Conservation (phyloP, 2,329 filamentous ascomycete genomes). For the Furcasterigmium furcatum region DNA sequence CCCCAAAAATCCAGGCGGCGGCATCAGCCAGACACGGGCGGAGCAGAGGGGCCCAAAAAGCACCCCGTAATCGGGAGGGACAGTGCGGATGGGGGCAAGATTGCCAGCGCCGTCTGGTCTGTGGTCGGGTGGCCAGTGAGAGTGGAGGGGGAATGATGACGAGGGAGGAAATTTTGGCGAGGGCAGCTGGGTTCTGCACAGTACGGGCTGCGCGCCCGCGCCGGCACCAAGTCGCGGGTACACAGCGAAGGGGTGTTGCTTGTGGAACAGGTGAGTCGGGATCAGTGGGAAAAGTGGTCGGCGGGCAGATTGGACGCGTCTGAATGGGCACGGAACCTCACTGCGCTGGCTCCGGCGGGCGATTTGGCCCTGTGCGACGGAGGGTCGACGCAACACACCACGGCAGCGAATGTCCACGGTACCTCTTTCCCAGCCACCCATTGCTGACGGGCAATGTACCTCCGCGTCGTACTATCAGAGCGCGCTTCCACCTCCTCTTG, state of each 20-base stretch:
- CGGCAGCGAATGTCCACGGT: background rate
- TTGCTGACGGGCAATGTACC: background rate
- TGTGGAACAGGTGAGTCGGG: background rate
- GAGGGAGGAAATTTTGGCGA: background rate
- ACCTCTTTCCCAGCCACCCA: background rate
- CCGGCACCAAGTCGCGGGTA: background rate
- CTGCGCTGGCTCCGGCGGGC: background rate
- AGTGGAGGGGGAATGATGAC: background rate
- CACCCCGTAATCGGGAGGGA: background rate
- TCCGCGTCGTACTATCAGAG: background rate
- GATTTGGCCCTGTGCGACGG: background rate
- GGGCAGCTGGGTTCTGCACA: background rate
- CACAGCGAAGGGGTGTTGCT: background rate
- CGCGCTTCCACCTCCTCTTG: background rate
- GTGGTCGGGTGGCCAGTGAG: background rate
- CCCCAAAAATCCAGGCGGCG: constrained; percentile 3
- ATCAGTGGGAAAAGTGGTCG: background rate
- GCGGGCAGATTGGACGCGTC: background rate
- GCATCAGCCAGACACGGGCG: constrained; percentile 4
- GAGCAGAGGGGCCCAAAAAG: background rate
- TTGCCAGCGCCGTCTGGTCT: background rate
- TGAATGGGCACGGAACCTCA: background rate
- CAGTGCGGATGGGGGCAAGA: background rate
- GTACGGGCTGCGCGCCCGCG: background rate
- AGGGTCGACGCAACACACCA: background rate